Percentiles rank a stretch among this genome's conserved stretches.
Conservation (phyloP, 1,139 yeast genomes). For the Lodderomyces beijingensis region DNA sequence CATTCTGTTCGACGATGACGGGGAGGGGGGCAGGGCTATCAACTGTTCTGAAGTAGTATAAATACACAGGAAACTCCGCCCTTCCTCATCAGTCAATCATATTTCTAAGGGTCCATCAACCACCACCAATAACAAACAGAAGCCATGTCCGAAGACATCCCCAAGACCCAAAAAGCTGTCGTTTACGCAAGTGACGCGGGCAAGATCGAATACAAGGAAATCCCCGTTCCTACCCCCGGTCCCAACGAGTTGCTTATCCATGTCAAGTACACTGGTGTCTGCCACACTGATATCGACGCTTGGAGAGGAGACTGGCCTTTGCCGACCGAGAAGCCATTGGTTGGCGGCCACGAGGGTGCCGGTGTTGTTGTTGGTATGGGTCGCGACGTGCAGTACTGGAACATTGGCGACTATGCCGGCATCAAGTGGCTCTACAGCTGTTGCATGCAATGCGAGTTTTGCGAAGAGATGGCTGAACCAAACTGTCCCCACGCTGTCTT, state of each 20-base stretch:
- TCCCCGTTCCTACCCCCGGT: slow-evolving; percentile 66
- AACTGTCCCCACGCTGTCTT: slow-evolving; percentile 65
- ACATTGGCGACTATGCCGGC: slow-evolving; percentile 71
- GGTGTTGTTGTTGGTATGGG: slow-evolving; percentile 75
- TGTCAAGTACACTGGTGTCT: slow-evolving; percentile 72
- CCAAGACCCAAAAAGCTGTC: slow-evolving; percentile 37
- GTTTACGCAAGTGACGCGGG: slow-evolving; percentile 37
- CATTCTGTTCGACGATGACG: too few relatives aligned
- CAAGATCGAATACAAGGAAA: slow-evolving; percentile 53
- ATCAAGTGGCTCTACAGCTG: slow-evolving; percentile 74
- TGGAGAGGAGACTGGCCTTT: slow-evolving; percentile 83
- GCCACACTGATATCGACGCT: slow-evolving; percentile 77
- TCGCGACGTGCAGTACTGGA: slow-evolving; percentile 60
- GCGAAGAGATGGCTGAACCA: slow-evolving; percentile 61
- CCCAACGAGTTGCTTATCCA: slow-evolving; percentile 63
- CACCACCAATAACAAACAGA: too few relatives aligned
- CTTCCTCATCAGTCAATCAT: too few relatives aligned
- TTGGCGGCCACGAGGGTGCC: slow-evolving; percentile 85
- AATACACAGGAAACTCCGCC: too few relatives aligned
- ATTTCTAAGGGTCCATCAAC: too few relatives aligned
- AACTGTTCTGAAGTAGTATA: too few relatives aligned
- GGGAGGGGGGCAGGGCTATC: too few relatives aligned
- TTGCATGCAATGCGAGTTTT: slow-evolving; percentile 65
- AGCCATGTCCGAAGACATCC: slow-evolving; percentile 16
- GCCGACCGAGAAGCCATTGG: slow-evolving; percentile 61